phyloP scores from a whole-genome alignment of 805 yeast genomes.

The Ogataea paraovalis region DNA sequence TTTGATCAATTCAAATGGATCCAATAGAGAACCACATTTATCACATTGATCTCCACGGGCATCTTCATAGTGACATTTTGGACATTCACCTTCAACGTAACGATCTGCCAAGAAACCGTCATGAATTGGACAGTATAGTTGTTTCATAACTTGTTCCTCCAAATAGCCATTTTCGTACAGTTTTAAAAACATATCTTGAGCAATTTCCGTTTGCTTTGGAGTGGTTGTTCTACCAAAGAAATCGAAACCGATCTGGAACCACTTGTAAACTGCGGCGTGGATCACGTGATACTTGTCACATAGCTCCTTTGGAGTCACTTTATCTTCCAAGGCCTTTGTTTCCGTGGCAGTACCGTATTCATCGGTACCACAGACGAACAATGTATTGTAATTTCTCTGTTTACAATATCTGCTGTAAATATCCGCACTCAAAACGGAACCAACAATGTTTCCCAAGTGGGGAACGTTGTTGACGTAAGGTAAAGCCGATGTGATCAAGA shows the following conservation, averaged over 20 bases:
- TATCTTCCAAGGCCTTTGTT: conserved; percentile 94
- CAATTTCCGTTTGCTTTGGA: conserved; percentile 83
- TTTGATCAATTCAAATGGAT: conserved; percentile 88
- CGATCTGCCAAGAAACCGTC: conserved; percentile 92
- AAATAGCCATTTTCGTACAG: conserved; percentile 71
- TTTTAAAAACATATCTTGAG: conserved; percentile 86
- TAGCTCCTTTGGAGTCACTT: conserved; percentile 79
- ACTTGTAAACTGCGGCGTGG: conserved; percentile 87
- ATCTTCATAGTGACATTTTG: conserved; percentile 89
- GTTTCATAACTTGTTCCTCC: conserved; percentile 85
- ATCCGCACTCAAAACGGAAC: conserved; percentile 93
- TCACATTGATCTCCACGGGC: conserved; percentile 99
- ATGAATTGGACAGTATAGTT: conserved; percentile 87
- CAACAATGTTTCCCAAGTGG: conserved; percentile 94
- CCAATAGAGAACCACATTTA: conserved; percentile 83
- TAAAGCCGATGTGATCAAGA: conserved; percentile 89
- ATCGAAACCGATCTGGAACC: conserved; percentile 96
- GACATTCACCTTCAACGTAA: conserved; percentile 96
- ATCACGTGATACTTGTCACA: conserved; percentile 87
- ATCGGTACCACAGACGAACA: conserved; percentile 94
- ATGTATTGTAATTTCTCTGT: conserved; percentile 80
- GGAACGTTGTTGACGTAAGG: conserved; percentile 99
- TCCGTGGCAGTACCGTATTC: conserved; percentile 99
- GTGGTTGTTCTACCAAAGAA: conserved; percentile 97
- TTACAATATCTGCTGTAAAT: conserved; percentile 87